Base-by-base conservation (phyloP, 306 rosid species). In the Abrus precatorius region DNA sequence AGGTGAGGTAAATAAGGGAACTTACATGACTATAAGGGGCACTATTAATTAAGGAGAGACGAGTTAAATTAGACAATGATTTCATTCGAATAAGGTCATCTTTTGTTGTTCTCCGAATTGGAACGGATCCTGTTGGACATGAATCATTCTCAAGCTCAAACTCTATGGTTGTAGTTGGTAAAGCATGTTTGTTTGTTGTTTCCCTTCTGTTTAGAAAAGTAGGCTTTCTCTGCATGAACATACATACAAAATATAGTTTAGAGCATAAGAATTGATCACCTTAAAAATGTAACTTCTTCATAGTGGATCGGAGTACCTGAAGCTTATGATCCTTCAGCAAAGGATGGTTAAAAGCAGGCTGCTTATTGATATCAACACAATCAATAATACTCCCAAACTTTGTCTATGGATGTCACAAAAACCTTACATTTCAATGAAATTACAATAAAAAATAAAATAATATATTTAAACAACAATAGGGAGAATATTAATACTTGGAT, bases 321-420 rank as follows among this genome's bases (percentile, higher is more conserved):
- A 74, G 68, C 68, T 74, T 57, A 57, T 74, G 78, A 57, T 56
- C 57, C 20, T 20, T 20, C 20, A 20, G 20, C 20, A 20, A 20
- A 74, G 68, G 78, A 11, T 56, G 68, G 68, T 74, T 50, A 40
- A 72, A 54, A 54, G 66, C 77, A 38, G 66, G 77, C 40, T 73
- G 77, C 53, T 55, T 73, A 3, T 73, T 13, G 41, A 55, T 55
- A 27, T 73, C 66, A 55, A 73, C 36, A 54, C 77, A 73, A 55
- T 73, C 77, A 55, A 73, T 33, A 20, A 40, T 55, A 55, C 54
- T 8, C 36, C 77, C 66, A 20, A 9, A 20, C 28, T 73, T 5
- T 0, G 38, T 55, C 77, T 73, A 53, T 6, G 27, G 49, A 40
- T 72, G 40, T 5, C 20, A 54, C 65, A 20, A 20, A 54, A 40